These are phyloP conservation scores for Trametes gibbosa DNA, from an alignment of 768 basidiomycete genomes.

Conservation along the genomic window DNA sequence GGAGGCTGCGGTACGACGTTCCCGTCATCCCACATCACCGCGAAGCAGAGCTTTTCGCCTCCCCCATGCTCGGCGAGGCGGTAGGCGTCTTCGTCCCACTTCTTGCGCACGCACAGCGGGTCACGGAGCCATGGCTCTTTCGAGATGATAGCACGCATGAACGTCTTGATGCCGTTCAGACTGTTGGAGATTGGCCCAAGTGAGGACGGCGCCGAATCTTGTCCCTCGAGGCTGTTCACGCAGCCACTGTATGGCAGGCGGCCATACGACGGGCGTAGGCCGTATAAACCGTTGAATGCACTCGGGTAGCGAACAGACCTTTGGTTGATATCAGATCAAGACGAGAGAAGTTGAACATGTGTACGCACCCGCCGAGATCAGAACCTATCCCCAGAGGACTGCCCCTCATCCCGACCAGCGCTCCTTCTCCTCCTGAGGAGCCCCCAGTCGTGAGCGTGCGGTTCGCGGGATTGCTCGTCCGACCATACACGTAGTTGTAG, in stretches of 20 bases:
- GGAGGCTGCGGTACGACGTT: slow-evolving; percentile 34
- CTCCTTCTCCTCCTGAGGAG: slow-evolving; percentile 82
- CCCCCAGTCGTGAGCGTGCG: slow-evolving; percentile 42
- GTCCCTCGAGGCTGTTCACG: slow-evolving; percentile 47
- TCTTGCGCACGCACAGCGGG: slow-evolving; percentile 30
- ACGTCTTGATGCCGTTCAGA: slow-evolving; percentile 42
- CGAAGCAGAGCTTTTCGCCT: slow-evolving; percentile 31
- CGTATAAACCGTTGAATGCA: slow-evolving; percentile 56
- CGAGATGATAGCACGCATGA: slow-evolving; percentile 58
- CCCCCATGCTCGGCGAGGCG: slow-evolving; percentile 29
- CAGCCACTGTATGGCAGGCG: slow-evolving; percentile 56
- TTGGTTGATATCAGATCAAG: too few species aligned
- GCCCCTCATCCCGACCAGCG: slow-evolving; percentile 56
- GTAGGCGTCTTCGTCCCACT: slow-evolving; percentile 25
- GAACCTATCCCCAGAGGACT: slow-evolving; percentile 63
- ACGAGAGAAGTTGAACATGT: too few species aligned
- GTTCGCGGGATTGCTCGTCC: slow-evolving; percentile 41
- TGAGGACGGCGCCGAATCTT: slow-evolving; percentile 55
- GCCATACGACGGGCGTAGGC: slow-evolving; percentile 52
- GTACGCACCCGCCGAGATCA: slow-evolving; percentile 70
- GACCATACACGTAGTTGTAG: slow-evolving; percentile 37
- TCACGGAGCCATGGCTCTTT: slow-evolving; percentile 34
- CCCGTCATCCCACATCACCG: slow-evolving; percentile 34
- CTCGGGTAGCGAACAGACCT: slow-evolving; percentile 58
- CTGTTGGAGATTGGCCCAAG: slow-evolving; percentile 57